A percentile compares a stretch with the other conserved stretches of the same genome.
Evolutionary conservation across 495 filamentous ascomycete species (phyloP).

Genomic region (Clavariopsis aquatica): DNA sequence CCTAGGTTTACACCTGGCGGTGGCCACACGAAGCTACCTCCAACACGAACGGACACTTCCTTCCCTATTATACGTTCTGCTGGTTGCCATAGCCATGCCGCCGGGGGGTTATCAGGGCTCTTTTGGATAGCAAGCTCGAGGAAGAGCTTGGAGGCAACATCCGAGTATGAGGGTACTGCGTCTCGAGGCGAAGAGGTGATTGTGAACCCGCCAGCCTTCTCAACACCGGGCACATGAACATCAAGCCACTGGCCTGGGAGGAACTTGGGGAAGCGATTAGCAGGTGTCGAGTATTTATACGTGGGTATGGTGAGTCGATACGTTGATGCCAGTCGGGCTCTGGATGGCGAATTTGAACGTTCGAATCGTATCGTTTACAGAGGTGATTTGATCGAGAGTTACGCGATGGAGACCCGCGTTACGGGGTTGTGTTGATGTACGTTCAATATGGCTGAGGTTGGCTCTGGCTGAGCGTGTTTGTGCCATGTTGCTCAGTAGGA

Average conservation of each 20-base stretch:
- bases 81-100: slow-evolving; percentile 72
- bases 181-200: slow-evolving; percentile 71
- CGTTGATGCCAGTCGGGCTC: slow-evolving; percentile 31
- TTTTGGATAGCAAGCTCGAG: slow-evolving; percentile 75
- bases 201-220: slow-evolving; percentile 79
- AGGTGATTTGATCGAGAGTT: slow-evolving; percentile 20
- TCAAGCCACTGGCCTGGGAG: slow-evolving; percentile 92
- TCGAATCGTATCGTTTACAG: slow-evolving; percentile 51
- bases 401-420: slow-evolving; percentile 48
- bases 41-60: slow-evolving; percentile 66
- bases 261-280: slow-evolving; percentile 54
- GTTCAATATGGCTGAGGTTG: slow-evolving; percentile 54
- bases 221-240: slow-evolving; percentile 65
- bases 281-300: slow-evolving; percentile 12
- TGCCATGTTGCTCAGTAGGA: slow-evolving; percentile 7
- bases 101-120: slow-evolving; percentile 65
- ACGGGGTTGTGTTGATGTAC: slow-evolving; percentile 72
- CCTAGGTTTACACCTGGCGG: slow-evolving; percentile 50
- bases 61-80: slow-evolving; percentile 56
- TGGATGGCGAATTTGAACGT: slow-evolving; percentile 26
- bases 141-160: slow-evolving; percentile 44
- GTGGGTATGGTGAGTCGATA: slow-evolving; percentile 12
- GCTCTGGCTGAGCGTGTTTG: slow-evolving; percentile 16
- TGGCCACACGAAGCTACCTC: slow-evolving; percentile 80
- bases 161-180: slow-evolving; percentile 20